These are phyloP conservation scores for Ophiostoma tasmaniense DNA, from an alignment of 2,329 filamentous ascomycete genomes.

Conservation along the genomic window DNA sequence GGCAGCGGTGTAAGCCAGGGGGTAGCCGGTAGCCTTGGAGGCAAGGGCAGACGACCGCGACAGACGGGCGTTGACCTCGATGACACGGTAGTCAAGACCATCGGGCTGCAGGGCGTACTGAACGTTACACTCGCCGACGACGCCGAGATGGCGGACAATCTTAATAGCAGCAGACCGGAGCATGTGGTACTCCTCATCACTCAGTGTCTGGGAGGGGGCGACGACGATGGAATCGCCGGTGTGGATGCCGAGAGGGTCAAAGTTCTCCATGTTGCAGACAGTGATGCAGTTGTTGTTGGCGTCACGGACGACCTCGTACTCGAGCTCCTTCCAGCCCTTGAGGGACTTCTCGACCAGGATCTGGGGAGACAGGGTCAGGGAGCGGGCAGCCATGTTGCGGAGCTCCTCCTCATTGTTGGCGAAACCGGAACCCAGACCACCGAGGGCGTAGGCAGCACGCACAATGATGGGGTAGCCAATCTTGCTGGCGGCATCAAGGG, in stretches of 20 bases:
- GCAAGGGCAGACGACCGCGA: slow-evolving; percentile 92
- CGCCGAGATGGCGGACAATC: slow-evolving; percentile 91
- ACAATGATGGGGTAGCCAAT: slow-evolving; percentile 98
- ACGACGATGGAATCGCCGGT: slow-evolving; percentile 98
- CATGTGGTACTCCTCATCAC: slow-evolving; percentile 99
- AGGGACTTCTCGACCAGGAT: slow-evolving; percentile 96
- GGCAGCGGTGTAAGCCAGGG: slow-evolving; percentile 89
- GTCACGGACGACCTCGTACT: slow-evolving; percentile 97
- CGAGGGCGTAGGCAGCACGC: slow-evolving; percentile 88
- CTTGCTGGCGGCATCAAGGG: slow-evolving; percentile 74
- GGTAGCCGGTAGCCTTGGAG: slow-evolving; percentile 95
- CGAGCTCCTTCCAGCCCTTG: slow-evolving; percentile 99
- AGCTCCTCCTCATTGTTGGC: slow-evolving; percentile 80
- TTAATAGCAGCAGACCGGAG: slow-evolving; percentile 93
- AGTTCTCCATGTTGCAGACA: slow-evolving; percentile 99
- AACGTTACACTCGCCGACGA: slow-evolving; percentile 98
- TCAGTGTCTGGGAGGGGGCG: slow-evolving; percentile 90
- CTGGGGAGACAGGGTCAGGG: slow-evolving; percentile 86
- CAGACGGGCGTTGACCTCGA: slow-evolving; percentile 94
- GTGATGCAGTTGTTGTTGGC: slow-evolving; percentile 97
- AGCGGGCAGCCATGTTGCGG: slow-evolving; percentile 85
- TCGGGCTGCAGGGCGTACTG: slow-evolving; percentile 96
- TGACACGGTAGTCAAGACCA: slow-evolving; percentile 95
- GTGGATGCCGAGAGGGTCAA: slow-evolving; percentile 94
- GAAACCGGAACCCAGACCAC: slow-evolving; percentile 91